phyloP scores from a whole-genome alignment of 495 filamentous ascomycete genomes.

The Penicillium maclennaniae region DNA sequence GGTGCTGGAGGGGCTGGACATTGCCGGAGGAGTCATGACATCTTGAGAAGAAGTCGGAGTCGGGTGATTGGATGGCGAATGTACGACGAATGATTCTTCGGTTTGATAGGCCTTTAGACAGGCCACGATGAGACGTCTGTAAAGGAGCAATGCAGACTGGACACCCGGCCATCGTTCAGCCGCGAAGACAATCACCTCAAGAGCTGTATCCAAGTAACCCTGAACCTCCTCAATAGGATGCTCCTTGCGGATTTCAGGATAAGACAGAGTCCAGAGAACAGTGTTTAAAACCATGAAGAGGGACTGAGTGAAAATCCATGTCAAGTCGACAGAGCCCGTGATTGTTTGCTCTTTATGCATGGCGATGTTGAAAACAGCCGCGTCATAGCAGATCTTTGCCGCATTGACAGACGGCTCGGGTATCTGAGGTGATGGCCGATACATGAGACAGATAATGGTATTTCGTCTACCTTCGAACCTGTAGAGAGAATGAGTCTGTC shows the following conservation, averaged over 20 bases:
- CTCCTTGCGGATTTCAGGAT: slow-evolving; percentile 69
- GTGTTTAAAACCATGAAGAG: slow-evolving; percentile 86
- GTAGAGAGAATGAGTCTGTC: neutral
- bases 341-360: slow-evolving; percentile 74
- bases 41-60: slow-evolving; percentile 44
- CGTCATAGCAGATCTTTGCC: slow-evolving; percentile 76
- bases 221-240: slow-evolving; percentile 70
- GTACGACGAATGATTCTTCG: slow-evolving; percentile 61
- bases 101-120: slow-evolving; percentile 79
- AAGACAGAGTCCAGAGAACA: slow-evolving; percentile 83
- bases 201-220: slow-evolving; percentile 60
- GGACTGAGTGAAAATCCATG: slow-evolving; percentile 84
- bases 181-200: slow-evolving; percentile 70
- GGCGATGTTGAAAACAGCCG: slow-evolving; percentile 70
- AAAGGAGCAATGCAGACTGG: slow-evolving; percentile 74
- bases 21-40: slow-evolving; percentile 46
- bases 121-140: slow-evolving; percentile 72
- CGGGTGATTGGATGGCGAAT: slow-evolving; percentile 53
- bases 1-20: slow-evolving; percentile 47
- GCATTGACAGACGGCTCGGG: slow-evolving; percentile 73
- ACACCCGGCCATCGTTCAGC: slow-evolving; percentile 88
- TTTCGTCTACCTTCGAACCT: slow-evolving; percentile 78
- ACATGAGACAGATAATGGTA: slow-evolving; percentile 79
- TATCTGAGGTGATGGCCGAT: slow-evolving; percentile 84
- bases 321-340: slow-evolving; percentile 71